phyloP scores from a whole-genome alignment of 1,284 basidiomycete species.

The Sporisorium exsertum region DNA sequence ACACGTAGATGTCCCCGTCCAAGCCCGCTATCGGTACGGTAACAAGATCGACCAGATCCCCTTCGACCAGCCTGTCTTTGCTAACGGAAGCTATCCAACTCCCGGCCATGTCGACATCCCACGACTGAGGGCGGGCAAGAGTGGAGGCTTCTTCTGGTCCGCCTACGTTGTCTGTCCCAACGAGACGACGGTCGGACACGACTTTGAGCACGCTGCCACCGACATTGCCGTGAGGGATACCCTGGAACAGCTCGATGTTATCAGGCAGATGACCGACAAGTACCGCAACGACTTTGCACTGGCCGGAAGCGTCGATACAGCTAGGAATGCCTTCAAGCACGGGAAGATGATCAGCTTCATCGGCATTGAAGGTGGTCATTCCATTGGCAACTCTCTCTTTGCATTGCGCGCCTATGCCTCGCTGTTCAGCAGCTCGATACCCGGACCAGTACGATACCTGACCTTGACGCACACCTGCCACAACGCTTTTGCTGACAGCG shows the following conservation, averaged over 20 bases:
- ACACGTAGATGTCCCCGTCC: constrained; percentile 51
- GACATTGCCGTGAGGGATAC: constrained; percentile 39
- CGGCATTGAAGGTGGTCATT: constrained; percentile 53
- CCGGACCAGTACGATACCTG: constrained; percentile 43
- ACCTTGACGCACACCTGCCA: constrained; percentile 51
- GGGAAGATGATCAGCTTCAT: constrained; percentile 58
- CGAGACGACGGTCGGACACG: constrained; percentile 18
- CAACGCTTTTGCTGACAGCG: constrained; percentile 47
- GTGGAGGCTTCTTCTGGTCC: constrained; percentile 56
- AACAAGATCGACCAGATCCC: constrained; percentile 46
- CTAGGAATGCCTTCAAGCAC: constrained; percentile 46
- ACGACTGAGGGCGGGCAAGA: constrained; percentile 31
- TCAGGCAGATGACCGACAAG: constrained; percentile 36
- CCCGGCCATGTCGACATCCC: constrained; percentile 49
- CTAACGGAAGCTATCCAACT: constrained; percentile 35
- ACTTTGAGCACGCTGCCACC: constrained; percentile 40
- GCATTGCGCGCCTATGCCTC: constrained; percentile 19
- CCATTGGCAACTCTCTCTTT: constrained; percentile 48
- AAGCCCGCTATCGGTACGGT: constrained; percentile 30
- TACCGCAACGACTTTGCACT: constrained; percentile 39
- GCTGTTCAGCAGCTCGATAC: constrained; percentile 11
- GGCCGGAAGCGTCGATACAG: constrained; percentile 16
- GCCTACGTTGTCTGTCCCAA: constrained; percentile 49
- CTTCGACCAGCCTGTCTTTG: constrained; percentile 30
- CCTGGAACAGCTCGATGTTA: constrained; percentile 51